Percentiles rank a stretch among this genome's conserved stretches.
These are phyloP conservation scores for Diaporthe citriasiana DNA, from an alignment of 2,329 filamentous ascomycete species.

Conservation along the genomic window DNA sequence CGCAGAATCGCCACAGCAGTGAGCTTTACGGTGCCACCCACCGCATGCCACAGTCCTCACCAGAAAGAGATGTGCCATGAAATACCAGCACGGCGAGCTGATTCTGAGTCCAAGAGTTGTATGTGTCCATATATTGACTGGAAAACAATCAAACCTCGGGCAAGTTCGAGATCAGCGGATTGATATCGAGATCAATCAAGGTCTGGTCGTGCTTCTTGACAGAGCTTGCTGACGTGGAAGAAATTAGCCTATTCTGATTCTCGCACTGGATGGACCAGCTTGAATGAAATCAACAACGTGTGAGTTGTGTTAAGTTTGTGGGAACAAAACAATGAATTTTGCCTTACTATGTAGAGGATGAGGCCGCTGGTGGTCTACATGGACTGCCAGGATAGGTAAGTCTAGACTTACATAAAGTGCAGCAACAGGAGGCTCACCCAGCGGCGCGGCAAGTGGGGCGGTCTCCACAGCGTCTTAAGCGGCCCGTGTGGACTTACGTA, in stretches of 20 bases:
- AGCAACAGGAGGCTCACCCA: constrained; percentile 5
- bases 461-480: constrained; percentile 39
- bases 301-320: not conserved
- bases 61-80: not conserved
- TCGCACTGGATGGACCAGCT: not conserved
- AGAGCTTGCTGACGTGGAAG: too few species aligned
- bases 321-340: not conserved
- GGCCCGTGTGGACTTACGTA: not conserved
- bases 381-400: not conserved
- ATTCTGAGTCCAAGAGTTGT: not conserved
- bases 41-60: not conserved
- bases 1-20: too few species aligned
- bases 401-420: not conserved
- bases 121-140: not conserved
- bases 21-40: not conserved
- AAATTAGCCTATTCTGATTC: not conserved
- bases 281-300: too few species aligned
- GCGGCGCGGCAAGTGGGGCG: constrained; percentile 31
- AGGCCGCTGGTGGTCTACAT: not conserved
- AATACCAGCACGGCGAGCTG: not conserved
- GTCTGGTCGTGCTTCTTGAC: not conserved
- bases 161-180: not conserved
- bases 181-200: not conserved
- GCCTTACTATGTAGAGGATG: not conserved
- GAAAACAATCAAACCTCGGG: not conserved